phyloP scores from a whole-genome alignment of 1,139 yeast species.

The Blastobotrys ciferrii region DNA sequence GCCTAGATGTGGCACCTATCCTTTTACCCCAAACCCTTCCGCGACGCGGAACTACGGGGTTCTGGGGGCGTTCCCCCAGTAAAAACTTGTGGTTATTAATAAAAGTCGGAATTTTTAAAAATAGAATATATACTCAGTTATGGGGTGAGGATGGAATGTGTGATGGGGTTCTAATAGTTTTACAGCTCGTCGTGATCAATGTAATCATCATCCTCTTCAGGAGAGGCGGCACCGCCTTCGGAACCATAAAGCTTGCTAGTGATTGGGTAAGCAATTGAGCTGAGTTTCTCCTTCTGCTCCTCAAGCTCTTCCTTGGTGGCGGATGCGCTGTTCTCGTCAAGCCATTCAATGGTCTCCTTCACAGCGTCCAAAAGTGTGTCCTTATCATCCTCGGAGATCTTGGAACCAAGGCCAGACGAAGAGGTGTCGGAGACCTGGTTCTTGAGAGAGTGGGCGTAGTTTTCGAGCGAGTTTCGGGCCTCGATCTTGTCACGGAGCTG shows the following conservation, averaged over 20 bases:
- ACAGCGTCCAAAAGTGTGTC: slow-evolving; percentile 86
- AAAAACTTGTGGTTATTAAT: no score
- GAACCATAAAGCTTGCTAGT: slow-evolving; percentile 85
- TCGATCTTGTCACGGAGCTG: slow-evolving; percentile 76
- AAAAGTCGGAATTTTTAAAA: no score
- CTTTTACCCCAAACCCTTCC: no score
- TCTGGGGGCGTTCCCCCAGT: no score
- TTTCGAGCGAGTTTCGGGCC: slow-evolving; percentile 85
- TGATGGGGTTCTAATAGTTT: slow-evolving; percentile 19
- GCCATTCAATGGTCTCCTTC: slow-evolving; percentile 83
- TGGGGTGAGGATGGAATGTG: not conserved
- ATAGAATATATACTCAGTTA: slow-evolving; percentile 1
- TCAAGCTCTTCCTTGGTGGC: slow-evolving; percentile 93
- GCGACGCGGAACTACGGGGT: no score
- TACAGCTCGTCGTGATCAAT: slow-evolving; percentile 62
- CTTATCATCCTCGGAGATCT: slow-evolving; percentile 87
- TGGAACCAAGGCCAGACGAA: slow-evolving; percentile 65
- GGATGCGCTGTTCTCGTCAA: slow-evolving; percentile 81
- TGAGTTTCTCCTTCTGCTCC: slow-evolving; percentile 86
- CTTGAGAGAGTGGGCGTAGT: slow-evolving; percentile 86
- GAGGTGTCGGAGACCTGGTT: slow-evolving; percentile 68
- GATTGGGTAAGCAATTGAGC: slow-evolving; percentile 85
- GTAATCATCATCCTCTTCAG: slow-evolving; percentile 63
- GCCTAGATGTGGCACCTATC: no score
- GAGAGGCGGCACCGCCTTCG: slow-evolving; percentile 50